phyloP scores from a whole-genome alignment of 441 rosid species.

The Pelargonium cotyledonis region DNA sequence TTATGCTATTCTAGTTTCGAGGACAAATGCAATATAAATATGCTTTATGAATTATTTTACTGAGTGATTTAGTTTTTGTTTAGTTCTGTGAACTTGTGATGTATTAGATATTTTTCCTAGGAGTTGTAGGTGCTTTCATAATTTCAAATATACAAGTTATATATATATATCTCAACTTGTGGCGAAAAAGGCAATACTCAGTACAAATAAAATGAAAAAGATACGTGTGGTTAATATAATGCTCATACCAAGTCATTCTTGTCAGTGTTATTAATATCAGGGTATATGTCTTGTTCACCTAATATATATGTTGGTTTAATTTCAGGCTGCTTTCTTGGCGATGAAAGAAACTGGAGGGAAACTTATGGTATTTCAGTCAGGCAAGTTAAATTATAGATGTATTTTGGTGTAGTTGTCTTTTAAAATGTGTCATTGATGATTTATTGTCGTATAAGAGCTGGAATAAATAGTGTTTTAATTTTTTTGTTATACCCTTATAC shows the following conservation, averaged over 20 bases:
- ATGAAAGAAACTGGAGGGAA: slow-evolving; percentile 89
- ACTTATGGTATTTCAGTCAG: slow-evolving; percentile 93
- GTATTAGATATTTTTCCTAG: neutral
- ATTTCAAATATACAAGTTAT: neutral
- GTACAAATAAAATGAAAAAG: neutral
- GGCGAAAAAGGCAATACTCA: neutral
- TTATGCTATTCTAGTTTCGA: neutral
- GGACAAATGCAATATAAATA: neutral
- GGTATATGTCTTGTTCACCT: too few relatives aligned
- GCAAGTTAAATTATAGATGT: slow-evolving; percentile 29
- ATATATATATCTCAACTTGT: neutral
- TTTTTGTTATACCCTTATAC: neutral
- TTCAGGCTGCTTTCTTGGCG: slow-evolving; percentile 90
- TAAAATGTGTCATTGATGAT: neutral
- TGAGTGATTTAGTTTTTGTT: neutral
- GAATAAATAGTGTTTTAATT: neutral
- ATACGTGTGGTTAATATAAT: too few relatives aligned
- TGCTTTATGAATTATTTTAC: neutral
- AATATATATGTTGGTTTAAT: neutral
- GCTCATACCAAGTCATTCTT: neutral
- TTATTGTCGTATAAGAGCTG: neutral
- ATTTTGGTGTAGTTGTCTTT: slow-evolving; percentile 13
- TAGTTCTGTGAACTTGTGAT: neutral
- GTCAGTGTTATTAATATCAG: too few relatives aligned
- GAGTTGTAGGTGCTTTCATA: neutral